A percentile compares a stretch with the other conserved stretches of the same genome.
phyloP scores from a whole-genome alignment of 2,329 filamentous ascomycete genomes.

The Clathrospora elynae region DNA sequence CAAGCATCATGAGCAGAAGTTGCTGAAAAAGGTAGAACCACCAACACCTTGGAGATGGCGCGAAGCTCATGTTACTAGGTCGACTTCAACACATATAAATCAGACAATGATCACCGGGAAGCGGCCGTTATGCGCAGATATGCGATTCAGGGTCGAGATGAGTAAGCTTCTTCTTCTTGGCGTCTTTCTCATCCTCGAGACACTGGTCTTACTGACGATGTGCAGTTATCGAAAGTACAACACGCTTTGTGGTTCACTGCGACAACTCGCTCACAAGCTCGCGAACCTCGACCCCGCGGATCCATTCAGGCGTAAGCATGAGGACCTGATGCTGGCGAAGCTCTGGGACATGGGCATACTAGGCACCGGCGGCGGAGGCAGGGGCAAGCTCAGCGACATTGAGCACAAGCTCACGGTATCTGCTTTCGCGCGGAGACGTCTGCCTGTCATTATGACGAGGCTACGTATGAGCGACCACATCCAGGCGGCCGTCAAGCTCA shows the following conservation, averaged over 20 bases:
- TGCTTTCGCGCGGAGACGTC: slow-evolving; percentile 79
- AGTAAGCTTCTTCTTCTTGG: no score
- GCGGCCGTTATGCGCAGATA: slow-evolving; percentile 81
- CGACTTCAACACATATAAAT: slow-evolving; percentile 93
- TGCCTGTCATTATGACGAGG: slow-evolving; percentile 90
- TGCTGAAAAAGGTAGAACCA: slow-evolving; percentile 67
- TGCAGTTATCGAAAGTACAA: slow-evolving; percentile 68
- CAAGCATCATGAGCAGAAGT: slow-evolving; percentile 91
- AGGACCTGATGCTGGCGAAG: slow-evolving; percentile 86
- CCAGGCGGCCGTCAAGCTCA: slow-evolving; percentile 76
- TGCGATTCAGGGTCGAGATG: slow-evolving; percentile 80
- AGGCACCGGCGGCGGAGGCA: slow-evolving; percentile 65
- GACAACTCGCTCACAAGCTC: slow-evolving; percentile 87
- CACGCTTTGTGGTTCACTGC: slow-evolving; percentile 65
- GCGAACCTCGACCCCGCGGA: slow-evolving; percentile 80
- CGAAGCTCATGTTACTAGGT: slow-evolving; percentile 52
- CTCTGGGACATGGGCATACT: slow-evolving; percentile 91
- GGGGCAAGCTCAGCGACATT: slow-evolving; percentile 69
- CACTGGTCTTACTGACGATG: no score
- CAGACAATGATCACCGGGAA: slow-evolving; percentile 84
- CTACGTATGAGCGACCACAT: slow-evolving; percentile 91
- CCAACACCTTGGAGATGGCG: slow-evolving; percentile 1
- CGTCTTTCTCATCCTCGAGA: no score
- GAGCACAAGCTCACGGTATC: slow-evolving; percentile 89
- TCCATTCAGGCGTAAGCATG: slow-evolving; percentile 78